Evolutionary conservation across 306 rosid genomes (phyloP).

Genomic region (Ochetophila trinervis): DNA sequence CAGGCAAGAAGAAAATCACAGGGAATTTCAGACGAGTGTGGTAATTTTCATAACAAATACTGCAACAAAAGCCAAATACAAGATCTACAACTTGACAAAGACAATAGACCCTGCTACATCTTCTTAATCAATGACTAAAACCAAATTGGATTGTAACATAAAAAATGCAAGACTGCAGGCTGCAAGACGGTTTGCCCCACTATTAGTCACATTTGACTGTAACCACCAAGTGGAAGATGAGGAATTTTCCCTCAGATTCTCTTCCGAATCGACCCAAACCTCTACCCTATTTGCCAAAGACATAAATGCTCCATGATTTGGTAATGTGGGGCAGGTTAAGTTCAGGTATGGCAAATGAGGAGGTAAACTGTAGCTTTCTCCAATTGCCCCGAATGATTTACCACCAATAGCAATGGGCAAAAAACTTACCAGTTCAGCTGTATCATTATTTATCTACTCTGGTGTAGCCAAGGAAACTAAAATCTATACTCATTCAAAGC

Average conservation of each 20-base stretch:
- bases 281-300: constrained; percentile 3
- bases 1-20: neutral
- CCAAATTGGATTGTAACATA: neutral
- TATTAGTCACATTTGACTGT: neutral
- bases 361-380: neutral
- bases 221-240: neutral
- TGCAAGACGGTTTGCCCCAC: neutral
- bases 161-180: neutral
- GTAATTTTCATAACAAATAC: neutral
- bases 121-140: neutral
- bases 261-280: too few species aligned
- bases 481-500: neutral
- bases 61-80: neutral
- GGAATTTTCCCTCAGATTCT: neutral
- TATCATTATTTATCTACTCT: too few species aligned
- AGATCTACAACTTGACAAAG: neutral
- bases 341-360: too few species aligned
- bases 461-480: neutral
- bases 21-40: constrained; percentile 1
- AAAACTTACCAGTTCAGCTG: too few species aligned
- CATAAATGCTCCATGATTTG: neutral
- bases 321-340: neutral
- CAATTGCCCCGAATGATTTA: neutral
- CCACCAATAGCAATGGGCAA: neutral
- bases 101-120: neutral